Evolutionary conservation across 352 stramenopile species (phyloP).

Genomic region (Albugo candida): DNA sequence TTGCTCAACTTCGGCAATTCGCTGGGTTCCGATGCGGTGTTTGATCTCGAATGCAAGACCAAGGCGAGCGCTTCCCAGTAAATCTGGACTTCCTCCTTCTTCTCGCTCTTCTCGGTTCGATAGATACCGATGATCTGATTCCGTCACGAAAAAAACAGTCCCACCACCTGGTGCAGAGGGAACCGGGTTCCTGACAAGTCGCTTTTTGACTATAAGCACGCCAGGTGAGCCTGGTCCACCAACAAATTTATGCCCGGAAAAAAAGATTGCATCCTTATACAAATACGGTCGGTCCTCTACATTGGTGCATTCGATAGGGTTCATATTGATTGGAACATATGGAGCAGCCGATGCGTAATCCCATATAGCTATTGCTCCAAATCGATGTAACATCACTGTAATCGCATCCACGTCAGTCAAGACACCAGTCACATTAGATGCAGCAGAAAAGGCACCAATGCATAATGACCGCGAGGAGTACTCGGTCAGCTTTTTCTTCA

Average conservation of each 20-base stretch:
- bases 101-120: slow-evolving; percentile 87
- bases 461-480: slow-evolving; percentile 34
- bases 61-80: slow-evolving; percentile 83
- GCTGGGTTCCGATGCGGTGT: slow-evolving; percentile 21
- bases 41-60: slow-evolving; percentile 87
- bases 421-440: slow-evolving; percentile 90
- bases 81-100: slow-evolving; percentile 91
- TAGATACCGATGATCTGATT: slow-evolving; percentile 27
- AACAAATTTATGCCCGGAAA: slow-evolving; percentile 93
- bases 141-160: slow-evolving; percentile 34
- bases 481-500: slow-evolving; percentile 25
- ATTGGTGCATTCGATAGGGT: slow-evolving; percentile 37
- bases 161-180: slow-evolving; percentile 28
- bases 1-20: slow-evolving; percentile 33
- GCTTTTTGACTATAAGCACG: slow-evolving; percentile 91
- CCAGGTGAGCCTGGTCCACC: slow-evolving; percentile 83
- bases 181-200: slow-evolving; percentile 30
- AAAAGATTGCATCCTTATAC: slow-evolving; percentile 89
- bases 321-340: slow-evolving; percentile 92
- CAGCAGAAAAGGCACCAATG: slow-evolving; percentile 84
- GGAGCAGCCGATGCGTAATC: slow-evolving; percentile 91
- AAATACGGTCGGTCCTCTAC: slow-evolving; percentile 14
- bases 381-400: slow-evolving; percentile 74
- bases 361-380: slow-evolving; percentile 85
- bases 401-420: slow-evolving; percentile 81